Evolutionary conservation across 176 grass and related monocot genomes (phyloP).

Genomic region (Stipa capillata): DNA sequence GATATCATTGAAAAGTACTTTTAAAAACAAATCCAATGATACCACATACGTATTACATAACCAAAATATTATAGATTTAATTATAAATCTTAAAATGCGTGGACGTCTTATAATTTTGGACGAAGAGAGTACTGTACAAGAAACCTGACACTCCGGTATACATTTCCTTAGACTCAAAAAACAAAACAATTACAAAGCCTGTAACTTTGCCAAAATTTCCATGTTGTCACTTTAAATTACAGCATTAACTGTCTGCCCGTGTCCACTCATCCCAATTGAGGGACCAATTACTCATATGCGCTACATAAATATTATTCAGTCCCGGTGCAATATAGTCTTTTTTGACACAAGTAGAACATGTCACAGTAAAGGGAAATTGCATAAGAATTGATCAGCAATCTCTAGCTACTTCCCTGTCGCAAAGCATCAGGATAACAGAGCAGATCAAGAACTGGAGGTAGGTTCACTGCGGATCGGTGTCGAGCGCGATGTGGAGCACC

Average conservation of each 20-base stretch:
- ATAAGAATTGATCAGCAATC: too few species aligned
- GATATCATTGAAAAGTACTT: too few species aligned
- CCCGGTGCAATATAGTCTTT: neutral
- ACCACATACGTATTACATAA: too few species aligned
- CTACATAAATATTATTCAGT: neutral
- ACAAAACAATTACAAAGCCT: neutral
- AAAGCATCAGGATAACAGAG: neutral
- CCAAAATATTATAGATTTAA: too few species aligned
- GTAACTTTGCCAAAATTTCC: neutral
- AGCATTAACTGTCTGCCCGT: neutral
- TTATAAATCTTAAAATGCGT: too few species aligned
- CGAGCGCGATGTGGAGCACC: slow-evolving; percentile 95
- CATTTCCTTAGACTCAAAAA: neutral
- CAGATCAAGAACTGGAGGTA: neutral
- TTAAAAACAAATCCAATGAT: too few species aligned
- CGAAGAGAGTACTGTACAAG: too few species aligned
- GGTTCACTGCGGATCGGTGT: slow-evolving; percentile 65
- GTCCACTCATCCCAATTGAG: neutral
- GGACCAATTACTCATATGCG: neutral
- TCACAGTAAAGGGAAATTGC: neutral
- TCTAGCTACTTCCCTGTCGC: too few species aligned
- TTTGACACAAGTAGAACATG: neutral
- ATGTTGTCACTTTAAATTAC: neutral
- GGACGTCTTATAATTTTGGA: too few species aligned
- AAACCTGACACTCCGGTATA: neutral